Evolutionary conservation across 306 rosid species (phyloP).

Genomic region (Purshia tridentata): DNA sequence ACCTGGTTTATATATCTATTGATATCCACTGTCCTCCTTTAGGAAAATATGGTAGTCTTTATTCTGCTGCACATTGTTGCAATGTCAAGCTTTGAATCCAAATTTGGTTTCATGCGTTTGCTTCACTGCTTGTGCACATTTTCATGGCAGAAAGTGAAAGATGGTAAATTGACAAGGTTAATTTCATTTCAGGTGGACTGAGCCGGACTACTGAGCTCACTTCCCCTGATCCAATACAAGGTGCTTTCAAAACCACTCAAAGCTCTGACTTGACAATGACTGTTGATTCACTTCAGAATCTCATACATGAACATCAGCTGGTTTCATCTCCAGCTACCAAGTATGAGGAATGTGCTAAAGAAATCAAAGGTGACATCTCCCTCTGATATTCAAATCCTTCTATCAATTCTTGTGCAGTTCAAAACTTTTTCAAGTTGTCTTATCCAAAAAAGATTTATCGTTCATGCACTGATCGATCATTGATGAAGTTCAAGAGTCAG

Average conservation of each 20-base stretch:
- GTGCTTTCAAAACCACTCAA: conserved; percentile 22
- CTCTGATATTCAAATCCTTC: background rate
- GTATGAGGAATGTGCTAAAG: conserved; percentile 1
- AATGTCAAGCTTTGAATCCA: background rate
- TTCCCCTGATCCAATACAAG: conserved; percentile 6
- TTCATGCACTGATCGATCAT: conserved; percentile 1
- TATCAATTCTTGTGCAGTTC: background rate
- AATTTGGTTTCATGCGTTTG: background rate
- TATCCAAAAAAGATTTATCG: background rate
- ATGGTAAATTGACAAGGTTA: background rate
- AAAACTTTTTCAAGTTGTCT: background rate
- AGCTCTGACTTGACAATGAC: background rate
- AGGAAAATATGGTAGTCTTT: background rate
- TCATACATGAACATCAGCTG: conserved; percentile 17
- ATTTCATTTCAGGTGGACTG: conserved; percentile 41
- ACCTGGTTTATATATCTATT: background rate
- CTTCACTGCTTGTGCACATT: conserved; percentile 4
- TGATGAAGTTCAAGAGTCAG: conserved; percentile 28
- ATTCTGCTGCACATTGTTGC: conserved; percentile 1
- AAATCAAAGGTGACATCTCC: conserved; percentile 16
- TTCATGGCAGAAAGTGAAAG: background rate
- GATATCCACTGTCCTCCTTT: background rate
- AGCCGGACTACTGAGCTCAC: conserved; percentile 13
- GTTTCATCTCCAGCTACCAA: conserved; percentile 11
- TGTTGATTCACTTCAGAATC: conserved; percentile 7